phyloP scores from a whole-genome alignment of 1,139 yeast genomes.

The Protomyces gravidus region DNA sequence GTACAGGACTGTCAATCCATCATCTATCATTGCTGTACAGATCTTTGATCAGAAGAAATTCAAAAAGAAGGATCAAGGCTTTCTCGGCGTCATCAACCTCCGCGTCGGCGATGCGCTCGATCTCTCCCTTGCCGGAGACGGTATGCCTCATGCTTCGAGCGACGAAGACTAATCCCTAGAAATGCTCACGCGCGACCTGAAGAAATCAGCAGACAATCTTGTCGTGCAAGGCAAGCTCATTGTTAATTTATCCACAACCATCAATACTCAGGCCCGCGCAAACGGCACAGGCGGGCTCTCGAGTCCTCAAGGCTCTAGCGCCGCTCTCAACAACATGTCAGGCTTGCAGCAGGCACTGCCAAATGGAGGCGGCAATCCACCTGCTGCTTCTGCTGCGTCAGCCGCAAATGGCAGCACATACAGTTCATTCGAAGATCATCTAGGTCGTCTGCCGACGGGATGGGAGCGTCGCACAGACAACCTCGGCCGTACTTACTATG shows the following conservation, averaged over 20 bases:
- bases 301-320: conserved; percentile 35
- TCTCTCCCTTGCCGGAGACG: conserved; percentile 51
- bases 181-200: conserved; percentile 87
- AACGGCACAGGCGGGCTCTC: conserved; percentile 30
- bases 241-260: conserved; percentile 47
- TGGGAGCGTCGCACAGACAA: conserved; percentile 99
- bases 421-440: conserved; percentile 93
- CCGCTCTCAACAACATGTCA: conserved; percentile 28
- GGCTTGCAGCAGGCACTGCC: conserved; percentile 30
- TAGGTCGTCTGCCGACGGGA: conserved; percentile 94
- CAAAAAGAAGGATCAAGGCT: conserved; percentile 98
- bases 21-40: conserved; percentile 83
- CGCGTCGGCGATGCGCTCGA: conserved; percentile 87
- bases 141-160: not conserved
- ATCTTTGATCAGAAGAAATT: conserved; percentile 96
- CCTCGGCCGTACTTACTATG: conserved; percentile 94
- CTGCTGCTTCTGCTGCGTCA: conserved; percentile 36
- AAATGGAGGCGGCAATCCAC: conserved; percentile 32
- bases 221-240: conserved; percentile 90
- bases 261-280: conserved; percentile 47
- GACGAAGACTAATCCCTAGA: conserved; percentile 44
- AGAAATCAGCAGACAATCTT: conserved; percentile 83
- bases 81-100: conserved; percentile 89
- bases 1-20: conserved; percentile 61
- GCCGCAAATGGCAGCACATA: conserved; percentile 52